phyloP scores from a whole-genome alignment of 805 yeast genomes.

The Metschnikowia arizonensis region DNA sequence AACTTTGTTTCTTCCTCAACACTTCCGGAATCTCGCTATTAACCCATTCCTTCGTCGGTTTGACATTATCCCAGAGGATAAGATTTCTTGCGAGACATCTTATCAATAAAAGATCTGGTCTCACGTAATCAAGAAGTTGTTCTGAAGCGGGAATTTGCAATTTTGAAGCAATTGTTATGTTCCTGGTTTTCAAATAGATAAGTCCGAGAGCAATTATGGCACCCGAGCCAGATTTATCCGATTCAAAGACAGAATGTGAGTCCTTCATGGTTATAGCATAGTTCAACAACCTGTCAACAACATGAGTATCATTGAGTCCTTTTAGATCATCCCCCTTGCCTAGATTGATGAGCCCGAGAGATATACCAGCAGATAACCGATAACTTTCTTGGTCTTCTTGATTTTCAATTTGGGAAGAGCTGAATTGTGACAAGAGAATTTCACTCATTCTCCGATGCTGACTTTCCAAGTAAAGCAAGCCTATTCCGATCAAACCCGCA shows the following conservation, averaged over 20 bases:
- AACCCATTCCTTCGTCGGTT: slow-evolving; percentile 51
- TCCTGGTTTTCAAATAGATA: slow-evolving; percentile 66
- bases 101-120: slow-evolving; percentile 74
- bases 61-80: slow-evolving; percentile 69
- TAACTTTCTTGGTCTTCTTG: slow-evolving; percentile 71
- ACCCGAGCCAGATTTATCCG: slow-evolving; percentile 67
- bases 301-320: slow-evolving; percentile 58
- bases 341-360: slow-evolving; percentile 78
- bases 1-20: slow-evolving; percentile 30
- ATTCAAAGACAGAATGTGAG: slow-evolving; percentile 52
- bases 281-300: slow-evolving; percentile 56
- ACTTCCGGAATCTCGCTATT: slow-evolving; percentile 50
- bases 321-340: slow-evolving; percentile 66
- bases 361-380: slow-evolving; percentile 80
- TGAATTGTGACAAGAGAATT: slow-evolving; percentile 65
- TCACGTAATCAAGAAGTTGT: slow-evolving; percentile 59
- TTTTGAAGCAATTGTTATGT: slow-evolving; percentile 55
- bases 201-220: slow-evolving; percentile 73
- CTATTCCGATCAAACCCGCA: slow-evolving; percentile 89
- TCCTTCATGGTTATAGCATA: slow-evolving; percentile 60
- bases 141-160: slow-evolving; percentile 56
- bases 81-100: slow-evolving; percentile 61
- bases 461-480: slow-evolving; percentile 70
- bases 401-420: slow-evolving; percentile 51
- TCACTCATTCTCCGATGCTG: slow-evolving; percentile 87